Conservation (phyloP, 1,139 yeast genomes). For the Debaryomycetaceae sp. region DNA sequence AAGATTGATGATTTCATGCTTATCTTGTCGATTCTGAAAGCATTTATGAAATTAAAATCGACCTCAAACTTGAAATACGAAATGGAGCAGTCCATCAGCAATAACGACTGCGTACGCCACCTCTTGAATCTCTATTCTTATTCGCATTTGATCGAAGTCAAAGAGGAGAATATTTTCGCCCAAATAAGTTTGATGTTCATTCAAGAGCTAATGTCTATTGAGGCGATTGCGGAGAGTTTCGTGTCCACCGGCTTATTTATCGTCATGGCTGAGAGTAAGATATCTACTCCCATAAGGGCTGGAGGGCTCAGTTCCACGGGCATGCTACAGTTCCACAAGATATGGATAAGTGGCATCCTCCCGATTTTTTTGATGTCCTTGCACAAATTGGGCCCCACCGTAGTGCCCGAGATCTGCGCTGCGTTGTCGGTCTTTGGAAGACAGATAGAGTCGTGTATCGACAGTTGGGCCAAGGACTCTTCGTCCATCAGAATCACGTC, state of each 20-base stretch:
- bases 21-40: conserved; percentile 59
- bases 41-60: conserved; percentile 51
- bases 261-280: conserved; percentile 69
- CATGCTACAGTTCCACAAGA: conserved; percentile 58
- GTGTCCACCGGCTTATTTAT: conserved; percentile 65
- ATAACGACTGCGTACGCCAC: conserved; percentile 59
- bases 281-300: conserved; percentile 61
- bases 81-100: conserved; percentile 52
- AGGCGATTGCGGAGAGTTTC: conserved; percentile 63
- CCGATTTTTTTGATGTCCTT: conserved; percentile 63
- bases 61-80: conserved; percentile 47
- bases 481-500: conserved; percentile 54
- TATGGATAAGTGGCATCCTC: conserved; percentile 81
- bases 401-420: conserved; percentile 62
- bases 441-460: conserved; percentile 63
- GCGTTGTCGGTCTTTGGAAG: conserved; percentile 62
- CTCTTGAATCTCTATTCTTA: conserved; percentile 65
- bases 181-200: conserved; percentile 68
- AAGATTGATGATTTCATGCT: conserved; percentile 64
- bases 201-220: conserved; percentile 63
- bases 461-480: conserved; percentile 67
- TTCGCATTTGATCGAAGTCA: conserved; percentile 58
- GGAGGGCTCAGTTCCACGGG: conserved; percentile 55
- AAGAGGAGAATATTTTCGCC: conserved; percentile 67
- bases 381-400: conserved; percentile 58